Percentiles rank a stretch among this genome's conserved stretches.
These are phyloP conservation scores for Rhizophagus sp. DNA, from an alignment of 192 early-diverging fungal species.

Conservation along the genomic window DNA sequence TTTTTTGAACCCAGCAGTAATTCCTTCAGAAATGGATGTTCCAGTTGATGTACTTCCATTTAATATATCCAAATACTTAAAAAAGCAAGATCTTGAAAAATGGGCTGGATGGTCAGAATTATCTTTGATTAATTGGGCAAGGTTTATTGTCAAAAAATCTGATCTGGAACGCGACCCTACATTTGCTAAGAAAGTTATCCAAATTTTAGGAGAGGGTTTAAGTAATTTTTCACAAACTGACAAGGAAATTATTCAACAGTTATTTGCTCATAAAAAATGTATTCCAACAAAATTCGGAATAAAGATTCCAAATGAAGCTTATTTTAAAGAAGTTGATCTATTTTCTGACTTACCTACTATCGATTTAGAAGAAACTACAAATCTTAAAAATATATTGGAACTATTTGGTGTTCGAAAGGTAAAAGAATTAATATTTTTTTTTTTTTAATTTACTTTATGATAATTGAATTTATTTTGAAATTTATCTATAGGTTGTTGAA, in stretches of 20 bases:
- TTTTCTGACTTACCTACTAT: constrained; percentile 84
- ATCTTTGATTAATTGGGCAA: neutral
- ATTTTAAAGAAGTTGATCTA: constrained; percentile 77
- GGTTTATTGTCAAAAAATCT: constrained; percentile 1
- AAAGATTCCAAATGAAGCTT: constrained; percentile 65
- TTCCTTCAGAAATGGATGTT: constrained; percentile 7
- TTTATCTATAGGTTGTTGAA: constrained; percentile 65
- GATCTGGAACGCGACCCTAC: constrained; percentile 37
- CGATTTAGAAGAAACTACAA: constrained; percentile 42
- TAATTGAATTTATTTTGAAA: neutral
- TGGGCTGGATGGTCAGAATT: constrained; percentile 5
- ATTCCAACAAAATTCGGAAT: constrained; percentile 75
- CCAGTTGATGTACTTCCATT: constrained; percentile 2
- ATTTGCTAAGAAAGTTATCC: constrained; percentile 72
- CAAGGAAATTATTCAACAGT: constrained; percentile 33
- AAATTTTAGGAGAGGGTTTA: constrained; percentile 53
- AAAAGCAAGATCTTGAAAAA: constrained; percentile 8
- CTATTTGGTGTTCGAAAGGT: constrained; percentile 80
- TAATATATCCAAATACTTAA: constrained; percentile 2
- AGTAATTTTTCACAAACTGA: constrained; percentile 35
- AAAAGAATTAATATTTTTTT: no score
- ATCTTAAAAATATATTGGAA: constrained; percentile 58
- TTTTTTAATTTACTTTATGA: neutral
- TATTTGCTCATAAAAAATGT: constrained; percentile 53
- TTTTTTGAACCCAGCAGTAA: constrained; percentile 50